Percentiles rank a stretch among this genome's conserved stretches.
Conservation (phyloP, 768 basidiomycete genomes). For the Rhodotorula graminis region DNA sequence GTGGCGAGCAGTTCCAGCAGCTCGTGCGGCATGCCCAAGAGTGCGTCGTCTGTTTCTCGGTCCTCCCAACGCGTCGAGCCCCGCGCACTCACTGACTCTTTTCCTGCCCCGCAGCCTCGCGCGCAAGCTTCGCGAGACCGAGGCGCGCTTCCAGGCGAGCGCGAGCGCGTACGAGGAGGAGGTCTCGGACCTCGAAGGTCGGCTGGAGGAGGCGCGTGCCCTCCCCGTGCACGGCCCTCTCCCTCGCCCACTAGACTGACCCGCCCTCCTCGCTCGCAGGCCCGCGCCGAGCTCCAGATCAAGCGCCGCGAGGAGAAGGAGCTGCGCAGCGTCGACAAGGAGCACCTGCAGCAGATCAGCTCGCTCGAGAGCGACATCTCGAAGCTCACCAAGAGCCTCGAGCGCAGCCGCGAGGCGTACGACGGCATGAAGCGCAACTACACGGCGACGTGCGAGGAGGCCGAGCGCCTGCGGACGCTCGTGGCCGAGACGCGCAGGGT, state of each 20-base stretch:
- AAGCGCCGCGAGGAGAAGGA: slow-evolving; percentile 92
- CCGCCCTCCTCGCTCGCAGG: slow-evolving; percentile 45
- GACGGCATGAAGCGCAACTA: slow-evolving; percentile 53
- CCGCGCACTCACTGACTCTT: background rate
- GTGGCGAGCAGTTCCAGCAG: slow-evolving; percentile 26
- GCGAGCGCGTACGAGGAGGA: slow-evolving; percentile 32
- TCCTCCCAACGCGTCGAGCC: no score
- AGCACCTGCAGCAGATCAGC: slow-evolving; percentile 62
- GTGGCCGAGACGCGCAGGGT: slow-evolving; percentile 35
- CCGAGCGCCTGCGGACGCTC: slow-evolving; percentile 56
- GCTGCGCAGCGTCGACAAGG: slow-evolving; percentile 76
- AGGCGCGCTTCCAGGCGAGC: slow-evolving; percentile 22
- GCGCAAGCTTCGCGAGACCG: slow-evolving; percentile 39
- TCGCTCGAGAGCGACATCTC: slow-evolving; percentile 72
- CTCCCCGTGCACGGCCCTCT: no score
- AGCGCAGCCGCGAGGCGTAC: slow-evolving; percentile 67
- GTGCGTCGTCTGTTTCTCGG: slow-evolving; percentile 1
- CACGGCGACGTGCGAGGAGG: slow-evolving; percentile 80
- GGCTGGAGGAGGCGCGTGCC: slow-evolving; percentile 25
- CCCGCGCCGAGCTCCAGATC: slow-evolving; percentile 66
- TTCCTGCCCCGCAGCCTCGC: slow-evolving; percentile 3
- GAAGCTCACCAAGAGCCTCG: slow-evolving; percentile 67
- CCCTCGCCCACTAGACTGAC: no score
- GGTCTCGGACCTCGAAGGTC: slow-evolving; percentile 32
- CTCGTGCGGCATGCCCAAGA: slow-evolving; percentile 17